These are phyloP conservation scores for Candida quercuum DNA, from an alignment of 805 yeast species.

Conservation along the genomic window DNA sequence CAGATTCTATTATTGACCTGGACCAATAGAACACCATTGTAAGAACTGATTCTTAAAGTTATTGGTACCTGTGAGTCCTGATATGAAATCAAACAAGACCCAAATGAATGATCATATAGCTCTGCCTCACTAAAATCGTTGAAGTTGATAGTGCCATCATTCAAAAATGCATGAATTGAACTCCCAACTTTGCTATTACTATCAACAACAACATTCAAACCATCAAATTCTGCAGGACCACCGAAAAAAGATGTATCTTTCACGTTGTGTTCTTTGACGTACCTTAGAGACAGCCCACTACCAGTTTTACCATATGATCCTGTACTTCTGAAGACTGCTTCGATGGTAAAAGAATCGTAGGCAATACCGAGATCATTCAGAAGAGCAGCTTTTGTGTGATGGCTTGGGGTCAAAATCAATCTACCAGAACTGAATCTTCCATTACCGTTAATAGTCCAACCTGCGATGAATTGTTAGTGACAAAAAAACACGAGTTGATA, in stretches of 20 bases:
- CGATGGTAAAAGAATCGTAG: constrained; percentile 47
- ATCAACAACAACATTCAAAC: constrained; percentile 58
- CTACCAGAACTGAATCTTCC: constrained; percentile 47
- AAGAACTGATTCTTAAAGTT: constrained; percentile 61
- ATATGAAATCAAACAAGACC: constrained; percentile 52
- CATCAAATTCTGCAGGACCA: constrained; percentile 57
- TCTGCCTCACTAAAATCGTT: constrained; percentile 19
- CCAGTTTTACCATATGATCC: constrained; percentile 44
- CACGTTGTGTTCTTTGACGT: constrained; percentile 30
- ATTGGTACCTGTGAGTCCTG: constrained; percentile 69
- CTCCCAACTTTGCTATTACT: constrained; percentile 40
- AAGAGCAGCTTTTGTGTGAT: constrained; percentile 36
- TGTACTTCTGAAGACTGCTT: constrained; percentile 56
- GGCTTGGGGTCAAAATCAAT: constrained; percentile 42
- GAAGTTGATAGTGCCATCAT: constrained; percentile 47
- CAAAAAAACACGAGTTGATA: background rate
- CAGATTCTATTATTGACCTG: constrained; percentile 70
- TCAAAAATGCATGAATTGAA: constrained; percentile 52
- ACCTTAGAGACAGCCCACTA: constrained; percentile 58
- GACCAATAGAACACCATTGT: constrained; percentile 47
- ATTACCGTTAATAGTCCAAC: constrained; percentile 37
- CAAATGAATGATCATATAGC: constrained; percentile 35
- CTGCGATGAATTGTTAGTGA: constrained; percentile 14
- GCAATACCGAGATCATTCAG: constrained; percentile 34
- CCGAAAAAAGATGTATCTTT: constrained; percentile 36